These are phyloP conservation scores for Diospyros kaki DNA, from an alignment of 148 eudicot genomes.

Conservation along the genomic window DNA sequence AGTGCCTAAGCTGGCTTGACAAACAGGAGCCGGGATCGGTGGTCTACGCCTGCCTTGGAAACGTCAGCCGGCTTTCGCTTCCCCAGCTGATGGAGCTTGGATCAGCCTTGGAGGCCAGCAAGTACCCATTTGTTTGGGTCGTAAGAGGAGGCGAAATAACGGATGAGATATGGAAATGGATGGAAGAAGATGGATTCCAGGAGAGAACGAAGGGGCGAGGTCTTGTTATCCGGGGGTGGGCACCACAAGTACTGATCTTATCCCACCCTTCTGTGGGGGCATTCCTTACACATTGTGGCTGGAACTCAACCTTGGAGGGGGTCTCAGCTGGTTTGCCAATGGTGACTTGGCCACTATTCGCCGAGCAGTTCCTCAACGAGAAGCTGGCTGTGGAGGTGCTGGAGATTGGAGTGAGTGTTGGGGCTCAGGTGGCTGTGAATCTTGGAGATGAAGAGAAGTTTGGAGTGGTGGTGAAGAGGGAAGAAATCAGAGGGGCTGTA, in stretches of 20 bases:
- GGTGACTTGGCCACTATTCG: conserved; percentile 51
- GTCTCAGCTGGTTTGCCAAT: conserved; percentile 39
- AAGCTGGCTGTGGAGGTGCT: conserved; percentile 35
- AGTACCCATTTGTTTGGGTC: conserved; percentile 44
- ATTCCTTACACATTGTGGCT: conserved; percentile 35
- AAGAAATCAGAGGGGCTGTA: too few relatives aligned
- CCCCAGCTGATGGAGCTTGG: conserved; percentile 37
- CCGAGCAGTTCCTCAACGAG: conserved; percentile 49
- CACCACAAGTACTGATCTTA: conserved; percentile 41
- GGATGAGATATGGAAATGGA: conserved; percentile 33
- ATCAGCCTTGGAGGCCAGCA: conserved; percentile 29
- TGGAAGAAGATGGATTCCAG: conserved; percentile 20
- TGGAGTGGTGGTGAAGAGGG: too few relatives aligned
- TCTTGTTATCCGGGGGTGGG: conserved; percentile 39
- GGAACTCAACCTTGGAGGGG: conserved; percentile 16
- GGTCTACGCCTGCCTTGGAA: conserved; percentile 25
- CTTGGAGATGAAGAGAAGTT: too few relatives aligned
- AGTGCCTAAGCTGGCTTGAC: conserved; percentile 36
- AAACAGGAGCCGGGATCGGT: conserved; percentile 25
- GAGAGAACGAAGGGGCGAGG: conserved; percentile 30
- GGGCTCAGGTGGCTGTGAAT: conserved; percentile 15
- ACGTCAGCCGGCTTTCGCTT: background rate
- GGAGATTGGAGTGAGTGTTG: conserved; percentile 31
- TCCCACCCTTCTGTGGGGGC: conserved; percentile 32
- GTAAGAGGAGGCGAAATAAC: conserved; percentile 24